phyloP scores from a whole-genome alignment of 2,329 filamentous ascomycete species.

The Elsinoe batatas region DNA sequence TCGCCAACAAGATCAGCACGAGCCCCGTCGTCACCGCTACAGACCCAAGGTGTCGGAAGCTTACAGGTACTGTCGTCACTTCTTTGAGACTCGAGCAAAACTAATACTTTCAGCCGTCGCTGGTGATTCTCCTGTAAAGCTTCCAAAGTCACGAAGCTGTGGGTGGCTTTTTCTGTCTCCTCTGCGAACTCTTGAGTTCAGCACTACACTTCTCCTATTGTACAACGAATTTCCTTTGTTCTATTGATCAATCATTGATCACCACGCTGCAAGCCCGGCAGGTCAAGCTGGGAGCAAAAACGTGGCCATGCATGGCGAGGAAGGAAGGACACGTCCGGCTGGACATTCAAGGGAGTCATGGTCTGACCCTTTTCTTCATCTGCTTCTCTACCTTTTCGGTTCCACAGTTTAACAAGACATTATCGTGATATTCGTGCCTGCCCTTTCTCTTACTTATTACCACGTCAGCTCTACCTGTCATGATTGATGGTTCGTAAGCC shows the following conservation, averaged over 20 bases:
- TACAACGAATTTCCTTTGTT: conserved; percentile 3
- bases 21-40: conserved; percentile 12
- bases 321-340: background rate
- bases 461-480: background rate
- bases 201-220: background rate
- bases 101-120: background rate
- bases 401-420: background rate
- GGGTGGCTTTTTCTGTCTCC: conserved; percentile 10
- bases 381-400: background rate
- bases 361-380: background rate
- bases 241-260: background rate
- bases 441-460: too few relatives aligned
- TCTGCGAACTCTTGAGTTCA: background rate
- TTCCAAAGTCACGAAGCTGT: background rate
- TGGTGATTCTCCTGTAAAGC: background rate
- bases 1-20: conserved; percentile 16
- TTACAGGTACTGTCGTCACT: conserved; percentile 16
- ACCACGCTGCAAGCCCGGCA: background rate
- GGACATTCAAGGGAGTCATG: background rate
- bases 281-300: background rate
- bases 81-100: background rate
- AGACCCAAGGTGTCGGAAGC: conserved; percentile 15
- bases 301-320: background rate
- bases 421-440: background rate
- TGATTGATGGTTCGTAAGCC: too few relatives aligned